Base-by-base conservation (phyloP, 23 red algal species). In the Agarophyton chilense region DNA sequence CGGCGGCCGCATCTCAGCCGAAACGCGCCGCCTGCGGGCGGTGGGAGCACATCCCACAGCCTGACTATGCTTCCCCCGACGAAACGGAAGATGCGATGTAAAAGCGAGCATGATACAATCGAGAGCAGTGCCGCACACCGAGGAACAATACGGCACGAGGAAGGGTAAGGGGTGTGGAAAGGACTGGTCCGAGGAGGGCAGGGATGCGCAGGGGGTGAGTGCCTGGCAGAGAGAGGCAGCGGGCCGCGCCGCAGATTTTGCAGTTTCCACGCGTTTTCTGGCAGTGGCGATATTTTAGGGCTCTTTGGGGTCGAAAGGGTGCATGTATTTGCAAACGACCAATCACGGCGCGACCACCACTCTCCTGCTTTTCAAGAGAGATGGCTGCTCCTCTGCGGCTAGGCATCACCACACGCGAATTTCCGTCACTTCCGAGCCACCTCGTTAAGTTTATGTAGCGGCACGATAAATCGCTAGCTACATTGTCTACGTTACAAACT, bases 271-370 rank as follows among this genome's bases (percentile, higher is more conserved):
- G 68, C 43, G 29, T 36, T 67, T 62, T 24, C 9, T 14, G 35
- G 41, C 68, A 33, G 10, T 74, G 68, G 4, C 43, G 68, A 74
- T 74, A 74, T 74, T 74, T 74, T 74, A 39, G 0, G 41, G 68
- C 40, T 8, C 19, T 26, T 41, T 24, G 41, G 26, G 68, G 38
- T 14, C 68, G 21, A 31, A 74, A 47, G 12, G 38, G 39, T 74
- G 68, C 68, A 74, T 74, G 41, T 74, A 45, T 74, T 74, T 74
- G 68, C 68, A 74, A 43, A 26, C n/a, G 40, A 39, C 68, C 68
- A 74, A 74, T 74, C 7, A 74, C 29, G 29, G 68, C 40, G 40
- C 38, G 31, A 1, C 9, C 31, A 10, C 28, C 60, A 29, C n/a
- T n/a, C n/a, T n/a, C n/a, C n/a, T n/a, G n/a, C n/a, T n/a, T n/a